Evolutionary conservation across 2,329 filamentous ascomycete genomes (phyloP), one percentile per base, ranked within the genome.

Genomic region (Trichoderma oligosporum): DNA sequence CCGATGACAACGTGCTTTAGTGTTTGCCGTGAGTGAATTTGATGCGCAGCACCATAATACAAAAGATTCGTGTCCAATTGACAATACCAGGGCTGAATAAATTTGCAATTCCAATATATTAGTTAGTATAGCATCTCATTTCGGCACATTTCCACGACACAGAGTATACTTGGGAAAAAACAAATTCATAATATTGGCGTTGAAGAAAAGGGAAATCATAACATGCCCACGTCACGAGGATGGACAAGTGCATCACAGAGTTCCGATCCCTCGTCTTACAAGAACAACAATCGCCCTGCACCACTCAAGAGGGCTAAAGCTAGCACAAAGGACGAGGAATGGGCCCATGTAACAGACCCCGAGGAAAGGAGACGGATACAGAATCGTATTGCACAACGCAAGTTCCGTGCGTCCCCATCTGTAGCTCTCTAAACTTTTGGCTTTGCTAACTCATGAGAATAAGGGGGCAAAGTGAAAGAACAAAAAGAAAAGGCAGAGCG

Each of bases 301-400:
- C 68, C 73, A 4, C 70, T 70, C 4, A 76, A 74, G 56, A 77
- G 73, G 56, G 64, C 68, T 47, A 80, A 75, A 61, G 68, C 75
- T 4, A 73, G 65, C 29, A 47, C 69, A 20, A 80, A 78, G 61
- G 74, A 74, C 2, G 79, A 87, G 61, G 83, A 89, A 72, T 91
- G 88, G 88, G 78, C 81, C 25, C 80, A 85, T 0, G 79, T 91
- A 41, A 82, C 81, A 6, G 86, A 91, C 63, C 85, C 86, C 0
- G 84, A 84, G 60, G 85, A 89, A 73, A 79, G 88, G 66, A 78
- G 88, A 61, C 84, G 86, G 60, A 87, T 91, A 49, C 88, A 91
- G 69, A 91, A 91, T 68, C 82, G 86, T 54, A 81, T 90, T 60
- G 87, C 87, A 2, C 88, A 91, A 66, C 79, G 87, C 63, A 89